These are phyloP conservation scores for Nicotiana obtusifolia DNA, from an alignment of 257 asterid genomes.

Conservation along the genomic window DNA sequence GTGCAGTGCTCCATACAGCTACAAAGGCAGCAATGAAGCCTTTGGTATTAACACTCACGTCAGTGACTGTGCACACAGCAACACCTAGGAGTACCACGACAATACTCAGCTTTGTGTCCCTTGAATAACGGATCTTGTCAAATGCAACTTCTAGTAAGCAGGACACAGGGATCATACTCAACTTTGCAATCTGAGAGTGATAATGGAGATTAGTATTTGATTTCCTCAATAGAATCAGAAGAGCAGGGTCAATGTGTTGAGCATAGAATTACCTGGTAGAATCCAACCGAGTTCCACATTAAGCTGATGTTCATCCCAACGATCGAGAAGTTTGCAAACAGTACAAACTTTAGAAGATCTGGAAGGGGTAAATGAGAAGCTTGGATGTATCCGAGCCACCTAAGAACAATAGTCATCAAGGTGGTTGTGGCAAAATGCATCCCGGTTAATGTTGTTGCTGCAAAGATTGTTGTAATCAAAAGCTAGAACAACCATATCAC, in stretches of 20 bases:
- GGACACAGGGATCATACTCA: constrained; percentile 96
- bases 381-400: constrained; percentile 97
- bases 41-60: constrained; percentile 82
- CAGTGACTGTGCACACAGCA: constrained; percentile 91
- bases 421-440: constrained; percentile 95
- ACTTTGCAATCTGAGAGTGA: constrained; percentile 80
- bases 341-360: constrained; percentile 79
- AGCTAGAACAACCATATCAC: constrained; percentile 10
- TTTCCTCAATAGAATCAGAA: constrained; percentile 1
- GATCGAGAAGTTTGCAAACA: constrained; percentile 92
- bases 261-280: constrained; percentile 72
- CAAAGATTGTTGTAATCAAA: constrained; percentile 34
- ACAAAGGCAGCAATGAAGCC: constrained; percentile 86
- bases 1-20: constrained; percentile 93
- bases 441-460: constrained; percentile 98
- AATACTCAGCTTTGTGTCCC: constrained; percentile 92
- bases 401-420: constrained; percentile 84
- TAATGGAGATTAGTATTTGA: constrained; percentile 16
- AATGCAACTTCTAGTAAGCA: constrained; percentile 76
- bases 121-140: constrained; percentile 40
- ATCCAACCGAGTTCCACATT: constrained; percentile 99
- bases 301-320: constrained; percentile 99
- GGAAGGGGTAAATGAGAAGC: constrained; percentile 76
- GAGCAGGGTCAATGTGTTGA: constrained; percentile 1
- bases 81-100: constrained; percentile 80